These are phyloP conservation scores for Flaveria linearis DNA, from an alignment of 129 eudicot species.

Conservation along the genomic window DNA sequence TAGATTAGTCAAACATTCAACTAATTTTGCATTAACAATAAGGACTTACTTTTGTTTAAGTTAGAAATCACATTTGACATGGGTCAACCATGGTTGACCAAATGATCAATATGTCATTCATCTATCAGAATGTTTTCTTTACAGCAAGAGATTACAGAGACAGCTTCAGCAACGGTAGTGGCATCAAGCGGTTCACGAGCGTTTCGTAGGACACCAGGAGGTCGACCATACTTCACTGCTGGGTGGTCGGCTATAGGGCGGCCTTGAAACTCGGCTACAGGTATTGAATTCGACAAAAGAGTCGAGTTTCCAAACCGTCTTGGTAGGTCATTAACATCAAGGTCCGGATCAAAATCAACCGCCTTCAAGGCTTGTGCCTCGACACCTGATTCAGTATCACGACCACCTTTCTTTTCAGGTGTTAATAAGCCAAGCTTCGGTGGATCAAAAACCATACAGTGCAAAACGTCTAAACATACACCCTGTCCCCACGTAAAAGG, in stretches of 20 bases:
- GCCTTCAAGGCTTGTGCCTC: constrained; percentile 66
- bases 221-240: constrained; percentile 77
- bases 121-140: constrained; percentile 11
- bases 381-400: not conserved
- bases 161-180: constrained; percentile 84
- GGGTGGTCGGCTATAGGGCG: constrained; percentile 97
- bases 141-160: constrained; percentile 92
- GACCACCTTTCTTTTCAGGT: constrained; percentile 29
- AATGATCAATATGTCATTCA: not conserved
- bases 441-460: constrained; percentile 85
- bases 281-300: constrained; percentile 64
- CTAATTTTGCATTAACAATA: not conserved
- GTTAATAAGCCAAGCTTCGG: constrained; percentile 40
- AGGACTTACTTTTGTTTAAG: not conserved
- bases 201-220: constrained; percentile 64
- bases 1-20: not conserved
- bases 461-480: constrained; percentile 92
- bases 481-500: constrained; percentile 91
- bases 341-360: constrained; percentile 70
- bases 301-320: constrained; percentile 86
- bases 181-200: constrained; percentile 85
- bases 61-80: constrained; percentile 8
- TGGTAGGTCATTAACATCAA: constrained; percentile 72
- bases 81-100: not conserved
- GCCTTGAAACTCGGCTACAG: constrained; percentile 79